Base-by-base conservation (phyloP, 345 rosid species). In the Populus davidiana region DNA sequence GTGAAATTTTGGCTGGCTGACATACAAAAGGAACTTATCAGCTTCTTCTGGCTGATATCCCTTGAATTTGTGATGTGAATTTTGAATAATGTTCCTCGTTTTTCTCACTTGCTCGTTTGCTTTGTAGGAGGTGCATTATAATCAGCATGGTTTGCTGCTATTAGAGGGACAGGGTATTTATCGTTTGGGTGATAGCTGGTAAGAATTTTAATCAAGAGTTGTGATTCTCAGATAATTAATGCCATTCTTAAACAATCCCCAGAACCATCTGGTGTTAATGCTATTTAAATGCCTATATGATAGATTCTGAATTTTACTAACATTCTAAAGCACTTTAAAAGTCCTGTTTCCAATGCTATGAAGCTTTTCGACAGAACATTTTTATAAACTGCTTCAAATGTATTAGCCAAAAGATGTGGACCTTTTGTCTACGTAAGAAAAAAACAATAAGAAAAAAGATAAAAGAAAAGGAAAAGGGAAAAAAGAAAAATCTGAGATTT, bases 141-240 rank as follows among this genome's bases (percentile, higher is more conserved):
- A 93, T 87, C 97, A 93, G 79, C 98, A 96, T 75, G 99, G 98
- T 50, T 81, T 93, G 82, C 83, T 96, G 85, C 94, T 96, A 84
- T 82, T 92, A 80, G 99, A 93, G 85, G 96, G 99, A 77, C 96
- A 87, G 81, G 98, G 99, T 43, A 87, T 93, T 71, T 93, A 93
- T 78, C 97, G 94, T 17, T 84, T 96, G 82, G 99, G 93, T 12
- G 89, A 92, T 79, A 87, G 84, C 92, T 96, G 98, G 99, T 92
- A 82, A 86, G 80, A 70, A 47, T 35, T 77, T 62, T 62, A 75
- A 62, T 83, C 29, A 63, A 69, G 80, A 75, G 56, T 68, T 54
- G 33, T 16, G 62, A 80, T 59, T 70, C n/a, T 64, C n/a, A 68
- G 52, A 36, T 35, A 80, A 23, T 70, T 83, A 39, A 23, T 33